Evolutionary conservation across 2,329 filamentous ascomycete species (phyloP).

Genomic region (Xylariaceae sp.): DNA sequence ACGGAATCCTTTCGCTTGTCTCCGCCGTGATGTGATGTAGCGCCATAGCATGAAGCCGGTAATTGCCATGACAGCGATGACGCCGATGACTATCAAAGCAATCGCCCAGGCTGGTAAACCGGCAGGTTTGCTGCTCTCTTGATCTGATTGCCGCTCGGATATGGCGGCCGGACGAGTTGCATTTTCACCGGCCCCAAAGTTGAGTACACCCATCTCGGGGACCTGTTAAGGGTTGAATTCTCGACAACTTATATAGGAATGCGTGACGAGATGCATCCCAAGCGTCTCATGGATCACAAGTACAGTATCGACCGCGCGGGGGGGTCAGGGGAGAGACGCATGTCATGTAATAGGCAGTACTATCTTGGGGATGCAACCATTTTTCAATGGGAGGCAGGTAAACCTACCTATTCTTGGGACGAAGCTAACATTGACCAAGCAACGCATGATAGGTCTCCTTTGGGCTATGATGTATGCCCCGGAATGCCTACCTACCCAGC

Average conservation of each 20-base stretch:
- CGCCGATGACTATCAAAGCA: constrained; percentile 24
- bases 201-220: constrained; percentile 11
- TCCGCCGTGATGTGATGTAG: constrained; percentile 19
- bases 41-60: constrained; percentile 21
- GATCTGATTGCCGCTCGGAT: not conserved
- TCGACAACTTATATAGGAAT: not conserved
- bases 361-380: too few relatives aligned
- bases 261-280: not conserved
- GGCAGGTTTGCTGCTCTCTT: not conserved
- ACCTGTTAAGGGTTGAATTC: not conserved
- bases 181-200: not conserved
- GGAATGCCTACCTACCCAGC: too few relatives aligned
- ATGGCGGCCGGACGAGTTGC: not conserved
- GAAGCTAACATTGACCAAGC: too few relatives aligned
- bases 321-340: too few relatives aligned
- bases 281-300: too few relatives aligned
- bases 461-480: too few relatives aligned
- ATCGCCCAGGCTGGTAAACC: constrained; percentile 25
- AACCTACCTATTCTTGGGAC: too few relatives aligned
- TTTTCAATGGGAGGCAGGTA: too few relatives aligned
- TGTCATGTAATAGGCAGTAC: not conserved
- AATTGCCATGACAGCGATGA: constrained; percentile 20
- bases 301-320: too few relatives aligned
- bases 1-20: constrained; percentile 1
- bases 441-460: too few relatives aligned